phyloP scores from a whole-genome alignment of 2,329 filamentous ascomycete genomes.

The Penicillium psychrosexuale region DNA sequence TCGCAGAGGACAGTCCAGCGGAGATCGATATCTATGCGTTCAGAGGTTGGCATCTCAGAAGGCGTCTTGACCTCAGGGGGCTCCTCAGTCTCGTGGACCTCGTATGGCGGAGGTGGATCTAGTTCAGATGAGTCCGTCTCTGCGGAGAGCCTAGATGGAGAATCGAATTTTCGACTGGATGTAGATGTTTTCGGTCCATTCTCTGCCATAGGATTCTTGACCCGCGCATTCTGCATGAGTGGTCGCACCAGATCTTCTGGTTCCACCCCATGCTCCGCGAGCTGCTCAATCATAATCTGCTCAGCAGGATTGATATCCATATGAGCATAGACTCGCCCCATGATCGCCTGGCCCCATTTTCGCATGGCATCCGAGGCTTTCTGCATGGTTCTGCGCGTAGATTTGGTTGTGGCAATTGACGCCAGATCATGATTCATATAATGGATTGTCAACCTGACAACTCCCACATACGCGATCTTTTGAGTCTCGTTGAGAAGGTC shows the following conservation, averaged over 20 bases:
- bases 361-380: conserved; percentile 72
- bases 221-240: conserved; percentile 85
- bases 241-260: conserved; percentile 78
- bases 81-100: conserved; percentile 64
- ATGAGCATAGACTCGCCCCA: conserved; percentile 88
- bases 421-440: conserved; percentile 71
- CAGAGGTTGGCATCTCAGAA: conserved; percentile 74
- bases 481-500: conserved; percentile 92
- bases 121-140: conserved; percentile 47
- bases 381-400: conserved; percentile 68
- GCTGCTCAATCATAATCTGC: conserved; percentile 98
- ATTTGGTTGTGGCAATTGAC: conserved; percentile 56
- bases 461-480: conserved; percentile 90
- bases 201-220: conserved; percentile 84
- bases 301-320: conserved; percentile 91
- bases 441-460: conserved; percentile 76
- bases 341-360: conserved; percentile 99
- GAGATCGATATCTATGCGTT: conserved; percentile 90
- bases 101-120: conserved; percentile 52
- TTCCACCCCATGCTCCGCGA: conserved; percentile 86
- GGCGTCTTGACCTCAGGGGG: conserved; percentile 77
- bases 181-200: conserved; percentile 38
- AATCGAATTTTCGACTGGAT: conserved; percentile 27
- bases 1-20: conserved; percentile 97
- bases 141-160: conserved; percentile 33